Percentiles rank a stretch among this genome's conserved stretches.
Evolutionary conservation across 305 asterid species (phyloP).

Genomic region (Fraxinus albicans): DNA sequence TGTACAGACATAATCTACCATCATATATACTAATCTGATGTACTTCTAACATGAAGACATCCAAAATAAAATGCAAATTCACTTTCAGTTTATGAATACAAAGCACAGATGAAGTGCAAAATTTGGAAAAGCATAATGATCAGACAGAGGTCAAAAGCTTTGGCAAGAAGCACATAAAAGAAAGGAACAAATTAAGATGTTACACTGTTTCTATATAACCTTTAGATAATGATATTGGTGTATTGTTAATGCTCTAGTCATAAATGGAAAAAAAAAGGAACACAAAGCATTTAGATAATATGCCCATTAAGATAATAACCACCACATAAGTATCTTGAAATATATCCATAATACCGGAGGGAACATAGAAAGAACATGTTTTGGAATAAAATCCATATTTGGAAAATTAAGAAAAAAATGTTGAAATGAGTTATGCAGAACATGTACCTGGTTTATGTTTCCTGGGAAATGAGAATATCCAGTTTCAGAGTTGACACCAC

Average conservation of each 20-base stretch:
- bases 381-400: not conserved
- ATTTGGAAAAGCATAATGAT: no score
- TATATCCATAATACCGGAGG: not conserved
- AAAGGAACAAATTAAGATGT: not conserved
- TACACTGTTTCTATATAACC: not conserved
- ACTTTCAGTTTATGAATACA: not conserved
- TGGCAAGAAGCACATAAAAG: not conserved
- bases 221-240: not conserved
- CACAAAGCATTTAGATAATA: not conserved
- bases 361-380: constrained; percentile 8
- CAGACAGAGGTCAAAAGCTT: not conserved
- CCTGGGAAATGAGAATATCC: constrained; percentile 98
- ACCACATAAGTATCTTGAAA: not conserved
- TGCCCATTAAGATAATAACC: not conserved
- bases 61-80: not conserved
- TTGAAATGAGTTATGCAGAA: constrained; percentile 1
- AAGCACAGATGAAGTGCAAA: not conserved
- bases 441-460: constrained; percentile 77
- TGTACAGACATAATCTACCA: not conserved
- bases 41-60: not conserved
- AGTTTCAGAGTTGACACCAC: constrained; percentile 79
- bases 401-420: constrained; percentile 7
- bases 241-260: not conserved
- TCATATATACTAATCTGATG: not conserved
- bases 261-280: not conserved